Percentiles rank a stretch among this genome's conserved stretches.
Conservation (phyloP, 371 early-diverging fungal genomes). For the Mucor lusitanicus region DNA sequence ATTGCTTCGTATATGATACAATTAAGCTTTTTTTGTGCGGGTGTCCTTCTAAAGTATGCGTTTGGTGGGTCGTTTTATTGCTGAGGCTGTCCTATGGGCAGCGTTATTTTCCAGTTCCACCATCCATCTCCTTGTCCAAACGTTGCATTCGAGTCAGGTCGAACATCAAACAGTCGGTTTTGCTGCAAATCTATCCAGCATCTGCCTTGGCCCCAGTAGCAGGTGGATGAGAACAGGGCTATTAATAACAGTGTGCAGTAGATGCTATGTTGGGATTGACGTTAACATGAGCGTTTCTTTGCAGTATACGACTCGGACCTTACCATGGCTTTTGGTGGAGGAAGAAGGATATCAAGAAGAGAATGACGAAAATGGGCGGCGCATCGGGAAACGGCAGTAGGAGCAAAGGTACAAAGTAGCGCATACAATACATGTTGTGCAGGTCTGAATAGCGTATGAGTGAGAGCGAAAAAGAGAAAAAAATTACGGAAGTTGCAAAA, state of each 20-base stretch:
- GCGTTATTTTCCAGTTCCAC: constrained; percentile 54
- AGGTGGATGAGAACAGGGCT: constrained; percentile 63
- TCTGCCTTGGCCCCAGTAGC: constrained; percentile 72
- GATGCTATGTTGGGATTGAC: constrained; percentile 37
- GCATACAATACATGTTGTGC: constrained; percentile 60
- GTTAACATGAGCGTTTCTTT: background rate
- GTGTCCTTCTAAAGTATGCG: background rate
- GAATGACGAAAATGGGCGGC: constrained; percentile 65
- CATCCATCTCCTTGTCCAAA: constrained; percentile 53
- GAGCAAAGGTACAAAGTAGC: constrained; percentile 66
- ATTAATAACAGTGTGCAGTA: constrained; percentile 65
- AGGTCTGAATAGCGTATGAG: background rate
- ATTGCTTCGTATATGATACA: background rate
- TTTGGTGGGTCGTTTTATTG: background rate
- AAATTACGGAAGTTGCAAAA: background rate
- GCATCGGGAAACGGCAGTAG: constrained; percentile 70
- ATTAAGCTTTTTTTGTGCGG: background rate
- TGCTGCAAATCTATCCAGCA: constrained; percentile 67
- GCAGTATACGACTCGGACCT: too few relatives aligned
- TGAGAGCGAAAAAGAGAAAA: background rate
- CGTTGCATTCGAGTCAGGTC: constrained; percentile 45
- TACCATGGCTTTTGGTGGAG: constrained; percentile 72
- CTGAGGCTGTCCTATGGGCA: constrained; percentile 35
- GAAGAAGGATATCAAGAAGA: constrained; percentile 65
- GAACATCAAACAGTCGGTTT: constrained; percentile 40